Conservation (phyloP, 2,329 filamentous ascomycete species). For the Cadophora luteo-olivacea region DNA sequence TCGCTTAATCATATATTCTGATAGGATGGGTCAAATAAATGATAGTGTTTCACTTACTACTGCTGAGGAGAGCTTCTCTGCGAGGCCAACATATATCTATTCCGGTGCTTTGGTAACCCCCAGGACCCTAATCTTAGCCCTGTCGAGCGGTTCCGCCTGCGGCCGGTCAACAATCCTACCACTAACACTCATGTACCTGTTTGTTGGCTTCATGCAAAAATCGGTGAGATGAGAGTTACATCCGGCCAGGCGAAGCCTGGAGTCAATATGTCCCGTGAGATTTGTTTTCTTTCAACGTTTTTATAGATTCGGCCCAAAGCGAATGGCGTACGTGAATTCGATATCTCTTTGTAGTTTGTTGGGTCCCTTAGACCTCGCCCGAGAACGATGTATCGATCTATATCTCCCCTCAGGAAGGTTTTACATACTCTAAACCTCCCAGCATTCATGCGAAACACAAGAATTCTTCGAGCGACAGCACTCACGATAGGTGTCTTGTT, state of each 20-base stretch:
- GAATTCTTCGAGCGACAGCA: neutral
- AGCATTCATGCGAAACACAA: neutral
- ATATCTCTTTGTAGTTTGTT: conserved; percentile 3
- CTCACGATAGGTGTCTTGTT: neutral
- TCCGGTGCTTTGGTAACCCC: too few relatives aligned
- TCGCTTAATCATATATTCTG: neutral
- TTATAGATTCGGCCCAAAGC: neutral
- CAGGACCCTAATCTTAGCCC: neutral
- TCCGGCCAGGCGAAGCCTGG: neutral
- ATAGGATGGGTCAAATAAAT: neutral
- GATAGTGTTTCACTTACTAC: neutral
- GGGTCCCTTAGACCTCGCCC: neutral
- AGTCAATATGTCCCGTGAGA: neutral
- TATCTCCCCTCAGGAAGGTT: neutral
- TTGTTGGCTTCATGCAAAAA: neutral
- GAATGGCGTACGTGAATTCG: neutral
- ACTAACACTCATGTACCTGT: neutral
- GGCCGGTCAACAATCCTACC: neutral
- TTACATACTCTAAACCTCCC: neutral
- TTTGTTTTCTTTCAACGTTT: neutral
- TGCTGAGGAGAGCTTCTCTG: neutral
- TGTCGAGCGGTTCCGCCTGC: neutral
- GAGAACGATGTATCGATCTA: conserved; percentile 2
- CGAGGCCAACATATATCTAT: neutral
- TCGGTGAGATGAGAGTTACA: neutral